Percentiles rank a stretch among this genome's conserved stretches.
phyloP scores from a whole-genome alignment of 371 early-diverging fungal species.

The Mucor indicus region DNA sequence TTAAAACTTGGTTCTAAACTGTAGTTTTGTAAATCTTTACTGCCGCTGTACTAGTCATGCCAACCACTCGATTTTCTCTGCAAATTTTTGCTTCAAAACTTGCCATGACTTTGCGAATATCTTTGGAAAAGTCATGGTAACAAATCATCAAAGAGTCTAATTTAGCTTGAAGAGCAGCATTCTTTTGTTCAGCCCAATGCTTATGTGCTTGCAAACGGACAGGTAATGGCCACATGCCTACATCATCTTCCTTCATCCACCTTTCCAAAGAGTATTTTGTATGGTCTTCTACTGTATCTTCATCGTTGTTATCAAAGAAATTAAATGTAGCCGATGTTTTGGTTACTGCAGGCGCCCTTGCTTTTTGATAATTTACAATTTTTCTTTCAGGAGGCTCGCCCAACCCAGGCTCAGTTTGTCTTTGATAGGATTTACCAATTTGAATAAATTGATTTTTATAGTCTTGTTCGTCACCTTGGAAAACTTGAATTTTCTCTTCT shows the following conservation, averaged over 20 bases:
- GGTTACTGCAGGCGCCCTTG: neutral
- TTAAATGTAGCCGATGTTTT: constrained; percentile 18
- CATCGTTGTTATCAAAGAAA: constrained; percentile 26
- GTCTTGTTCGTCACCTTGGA: constrained; percentile 37
- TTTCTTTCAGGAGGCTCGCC: constrained; percentile 19
- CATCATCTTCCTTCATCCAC: constrained; percentile 46
- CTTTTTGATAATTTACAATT: constrained; percentile 40
- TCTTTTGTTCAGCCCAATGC: constrained; percentile 49
- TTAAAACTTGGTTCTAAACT: neutral
- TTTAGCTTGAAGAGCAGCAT: constrained; percentile 20
- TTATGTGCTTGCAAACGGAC: constrained; percentile 56
- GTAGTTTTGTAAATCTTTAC: constrained; percentile 32
- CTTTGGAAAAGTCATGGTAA: constrained; percentile 37
- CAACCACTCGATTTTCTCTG: constrained; percentile 50
- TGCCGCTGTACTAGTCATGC: constrained; percentile 72
- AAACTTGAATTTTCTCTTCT: constrained; percentile 44
- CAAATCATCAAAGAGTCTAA: constrained; percentile 31
- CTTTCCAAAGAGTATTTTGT: constrained; percentile 26
- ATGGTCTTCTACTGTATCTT: neutral
- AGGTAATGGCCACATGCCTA: constrained; percentile 51
- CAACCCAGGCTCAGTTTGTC: constrained; percentile 4
- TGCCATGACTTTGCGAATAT: constrained; percentile 37
- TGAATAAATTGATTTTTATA: constrained; percentile 30
- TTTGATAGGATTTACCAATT: constrained; percentile 32
- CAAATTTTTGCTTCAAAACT: constrained; percentile 47